Base-by-base conservation (phyloP, 139 green algal species). In the Spirogloea muscicola region DNA sequence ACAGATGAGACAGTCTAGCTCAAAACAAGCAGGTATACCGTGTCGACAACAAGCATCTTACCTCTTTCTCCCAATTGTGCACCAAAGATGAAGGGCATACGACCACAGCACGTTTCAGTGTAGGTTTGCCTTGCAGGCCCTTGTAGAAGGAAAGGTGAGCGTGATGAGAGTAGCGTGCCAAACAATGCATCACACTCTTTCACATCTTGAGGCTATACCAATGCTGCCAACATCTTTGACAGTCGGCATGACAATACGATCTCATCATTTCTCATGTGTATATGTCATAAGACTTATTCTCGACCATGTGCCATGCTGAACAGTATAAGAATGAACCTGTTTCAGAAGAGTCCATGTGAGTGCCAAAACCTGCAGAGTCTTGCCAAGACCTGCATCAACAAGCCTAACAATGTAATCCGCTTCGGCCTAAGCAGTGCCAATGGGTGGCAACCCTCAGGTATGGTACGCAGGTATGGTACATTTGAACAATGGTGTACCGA, bases 61-160 rank as follows among this genome's bases (percentile, higher is more conserved):
- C 95, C 83, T 99, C 95, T 38, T 60, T 86, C 76, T 95, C 94
- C 95, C 95, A 99, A 80, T 99, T 99, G 79, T 70, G 82, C 9
- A 99, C 95, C 27, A 99, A 84, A 34, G 76, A 91, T 49, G 93
- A 98, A 21, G 95, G 95, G 85, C 95, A 99, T 57, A 94, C 91
- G 65, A 99, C 97, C 77, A 98, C 88, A 62, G 84, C 86, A 2
- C 90, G 83, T 51, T 84, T 84, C 3, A 87, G 89, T 0, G 94
- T 52, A 6, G 92, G 92, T 6, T 29, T 72, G 43, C 70, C 70
- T 13, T 80, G 68, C 6, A 38, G 44, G 37, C 76, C 65, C 68
- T 70, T 46, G n/a, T 27, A 31, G 13, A 16, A 18, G 55, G 55
- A 31, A 4, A 7, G 7, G 55, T 41, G 38, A 63, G 27, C 3